Percentiles rank a stretch among this genome's conserved stretches.
Conservation (phyloP, 495 filamentous ascomycete species). For the Xylaria intraflava region DNA sequence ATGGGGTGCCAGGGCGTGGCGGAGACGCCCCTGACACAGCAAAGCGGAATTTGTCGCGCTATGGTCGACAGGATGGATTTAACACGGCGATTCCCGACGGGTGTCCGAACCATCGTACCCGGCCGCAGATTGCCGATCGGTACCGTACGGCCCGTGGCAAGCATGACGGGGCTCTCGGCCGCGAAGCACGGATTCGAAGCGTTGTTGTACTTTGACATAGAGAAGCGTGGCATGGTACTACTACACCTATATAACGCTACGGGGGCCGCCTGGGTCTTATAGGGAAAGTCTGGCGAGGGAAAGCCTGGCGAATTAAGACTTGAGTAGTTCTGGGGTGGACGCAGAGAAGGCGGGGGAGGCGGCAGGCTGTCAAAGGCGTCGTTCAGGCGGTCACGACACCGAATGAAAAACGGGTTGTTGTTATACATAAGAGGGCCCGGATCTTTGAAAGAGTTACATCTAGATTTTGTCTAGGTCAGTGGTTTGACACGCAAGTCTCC, state of each 20-base stretch:
- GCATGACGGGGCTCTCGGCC: slow-evolving; percentile 23
- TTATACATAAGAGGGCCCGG: slow-evolving; percentile 39
- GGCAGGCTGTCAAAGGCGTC: slow-evolving; percentile 33
- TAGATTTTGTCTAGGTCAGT: slow-evolving; percentile 2
- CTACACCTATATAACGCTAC: too few species aligned
- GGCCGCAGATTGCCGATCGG: slow-evolving; percentile 20
- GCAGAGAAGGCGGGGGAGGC: slow-evolving; percentile 26
- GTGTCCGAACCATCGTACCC: slow-evolving; percentile 34
- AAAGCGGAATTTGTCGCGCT: slow-evolving; percentile 18
- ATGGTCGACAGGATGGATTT: slow-evolving; percentile 31
- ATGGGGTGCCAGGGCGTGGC: slow-evolving; percentile 43
- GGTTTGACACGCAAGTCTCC: background rate
- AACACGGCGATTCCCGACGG: slow-evolving; percentile 28
- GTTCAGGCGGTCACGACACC: slow-evolving; percentile 33
- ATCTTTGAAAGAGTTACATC: slow-evolving; percentile 44
- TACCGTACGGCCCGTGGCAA: slow-evolving; percentile 21
- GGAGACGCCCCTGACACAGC: slow-evolving; percentile 17
- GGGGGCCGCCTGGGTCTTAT: too few species aligned
- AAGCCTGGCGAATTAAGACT: too few species aligned
- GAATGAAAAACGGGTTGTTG: slow-evolving; percentile 30
- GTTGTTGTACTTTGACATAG: slow-evolving; percentile 28
- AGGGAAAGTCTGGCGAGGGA: too few species aligned
- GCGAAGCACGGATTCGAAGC: slow-evolving; percentile 32
- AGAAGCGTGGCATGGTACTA: too few species aligned
- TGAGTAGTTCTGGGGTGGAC: too few species aligned